Conservation (phyloP, 345 rosid species). For the Excoecaria cochinchinensis region DNA sequence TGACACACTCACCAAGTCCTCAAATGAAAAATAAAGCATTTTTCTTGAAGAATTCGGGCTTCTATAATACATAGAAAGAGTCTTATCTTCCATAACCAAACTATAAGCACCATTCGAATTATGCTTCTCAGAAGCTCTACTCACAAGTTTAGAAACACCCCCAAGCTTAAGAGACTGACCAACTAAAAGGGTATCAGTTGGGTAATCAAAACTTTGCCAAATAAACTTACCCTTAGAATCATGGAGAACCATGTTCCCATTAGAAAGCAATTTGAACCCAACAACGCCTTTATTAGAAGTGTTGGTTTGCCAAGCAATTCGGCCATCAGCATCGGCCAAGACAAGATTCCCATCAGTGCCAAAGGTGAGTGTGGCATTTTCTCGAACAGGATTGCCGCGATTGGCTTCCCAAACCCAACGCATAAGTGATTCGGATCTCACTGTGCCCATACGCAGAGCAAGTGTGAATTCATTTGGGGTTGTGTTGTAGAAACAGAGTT, state of each 20-base stretch:
- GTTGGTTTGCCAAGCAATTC: constrained; percentile 36
- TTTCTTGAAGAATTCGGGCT: constrained; percentile 7
- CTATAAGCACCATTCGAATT: constrained; percentile 50
- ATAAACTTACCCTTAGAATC: constrained; percentile 16
- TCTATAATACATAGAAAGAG: constrained; percentile 36
- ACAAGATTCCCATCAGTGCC: constrained; percentile 36
- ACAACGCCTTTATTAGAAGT: constrained; percentile 36
- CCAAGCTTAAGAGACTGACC: constrained; percentile 44
- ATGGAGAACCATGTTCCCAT: constrained; percentile 20
- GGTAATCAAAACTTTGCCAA: constrained; percentile 41
- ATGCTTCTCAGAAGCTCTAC: constrained; percentile 36
- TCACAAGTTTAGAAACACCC: constrained; percentile 44
- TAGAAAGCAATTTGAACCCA: neutral
- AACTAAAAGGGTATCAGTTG: constrained; percentile 60
- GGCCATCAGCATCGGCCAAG: constrained; percentile 28
- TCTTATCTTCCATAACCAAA: constrained; percentile 48
- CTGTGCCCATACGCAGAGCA: constrained; percentile 47
- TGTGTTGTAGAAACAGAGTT: constrained; percentile 58
- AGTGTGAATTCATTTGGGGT: constrained; percentile 59
- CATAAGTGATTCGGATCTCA: constrained; percentile 32
- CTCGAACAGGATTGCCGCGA: constrained; percentile 27
- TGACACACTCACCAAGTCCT: neutral
- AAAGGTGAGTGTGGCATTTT: constrained; percentile 32
- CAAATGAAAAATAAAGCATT: constrained; percentile 26
- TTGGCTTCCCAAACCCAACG: constrained; percentile 52